These are phyloP conservation scores for Blattamonas nauphoetae DNA, from an alignment of 78 protist species.

Conservation along the genomic window DNA sequence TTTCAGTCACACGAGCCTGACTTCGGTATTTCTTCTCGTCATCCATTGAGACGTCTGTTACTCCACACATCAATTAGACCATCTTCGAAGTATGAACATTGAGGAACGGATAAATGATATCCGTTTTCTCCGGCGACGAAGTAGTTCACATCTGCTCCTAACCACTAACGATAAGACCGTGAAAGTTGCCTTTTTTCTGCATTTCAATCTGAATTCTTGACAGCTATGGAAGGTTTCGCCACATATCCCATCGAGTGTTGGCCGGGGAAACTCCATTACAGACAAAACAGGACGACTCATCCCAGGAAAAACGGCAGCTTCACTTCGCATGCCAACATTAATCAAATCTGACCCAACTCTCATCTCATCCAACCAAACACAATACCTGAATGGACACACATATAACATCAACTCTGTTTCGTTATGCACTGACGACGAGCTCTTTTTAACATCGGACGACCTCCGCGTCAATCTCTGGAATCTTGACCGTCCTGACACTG, in stretches of 20 bases:
- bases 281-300: not conserved
- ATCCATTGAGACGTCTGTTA: not conserved
- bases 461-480: slow-evolving; percentile 93
- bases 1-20: slow-evolving; percentile 93
- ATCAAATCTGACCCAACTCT: not conserved
- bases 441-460: slow-evolving; percentile 89
- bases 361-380: slow-evolving; percentile 26
- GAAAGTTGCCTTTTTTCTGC: slow-evolving; percentile 77
- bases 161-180: slow-evolving; percentile 84
- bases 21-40: slow-evolving; percentile 53
- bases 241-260: not conserved
- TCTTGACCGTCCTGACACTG: slow-evolving; percentile 36
- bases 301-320: not conserved
- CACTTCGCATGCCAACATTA: slow-evolving; percentile 17
- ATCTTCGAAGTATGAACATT: slow-evolving; percentile 84
- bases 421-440: slow-evolving; percentile 55
- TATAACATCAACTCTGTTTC: slow-evolving; percentile 92
- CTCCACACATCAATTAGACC: slow-evolving; percentile 35
- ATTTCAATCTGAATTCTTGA: too few relatives aligned
- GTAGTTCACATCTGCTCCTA: slow-evolving; percentile 56
- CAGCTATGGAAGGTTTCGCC: not conserved
- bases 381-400: slow-evolving; percentile 87
- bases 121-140: slow-evolving; percentile 57
- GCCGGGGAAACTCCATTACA: not conserved
- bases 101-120: slow-evolving; percentile 94